Evolutionary conservation across 495 filamentous ascomycete genomes (phyloP).

Genomic region (Jackrogersella multiformis): DNA sequence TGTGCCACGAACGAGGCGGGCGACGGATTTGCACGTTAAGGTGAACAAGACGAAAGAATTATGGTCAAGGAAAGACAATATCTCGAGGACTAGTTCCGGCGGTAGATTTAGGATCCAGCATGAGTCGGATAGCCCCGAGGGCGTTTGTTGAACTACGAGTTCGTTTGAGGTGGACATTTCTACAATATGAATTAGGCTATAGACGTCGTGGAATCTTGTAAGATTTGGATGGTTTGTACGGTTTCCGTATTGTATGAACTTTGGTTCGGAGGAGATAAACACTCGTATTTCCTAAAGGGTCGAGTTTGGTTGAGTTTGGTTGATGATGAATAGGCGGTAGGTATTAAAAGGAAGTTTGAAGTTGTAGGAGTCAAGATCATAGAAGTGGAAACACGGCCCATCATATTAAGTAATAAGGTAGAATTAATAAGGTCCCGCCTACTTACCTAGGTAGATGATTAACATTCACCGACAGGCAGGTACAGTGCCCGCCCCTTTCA

Average conservation of each 20-base stretch:
- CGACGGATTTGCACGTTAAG: conserved; percentile 17
- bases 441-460: too few species aligned
- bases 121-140: background rate
- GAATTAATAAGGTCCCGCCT: too few species aligned
- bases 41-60: conserved; percentile 11
- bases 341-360: background rate
- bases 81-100: conserved; percentile 2
- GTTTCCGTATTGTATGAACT: background rate
- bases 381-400: background rate
- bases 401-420: background rate
- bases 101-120: conserved; percentile 19
- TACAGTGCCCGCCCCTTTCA: too few species aligned
- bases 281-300: background rate
- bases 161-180: background rate
- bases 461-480: too few species aligned
- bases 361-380: background rate
- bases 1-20: background rate
- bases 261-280: background rate
- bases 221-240: background rate
- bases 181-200: background rate
- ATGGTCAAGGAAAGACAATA: conserved; percentile 16
- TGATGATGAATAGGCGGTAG: background rate
- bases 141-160: background rate
- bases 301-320: background rate
- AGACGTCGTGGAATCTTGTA: background rate